Base-by-base conservation (phyloP, 371 early-diverging fungal species). In the Actinomucor elegans region DNA sequence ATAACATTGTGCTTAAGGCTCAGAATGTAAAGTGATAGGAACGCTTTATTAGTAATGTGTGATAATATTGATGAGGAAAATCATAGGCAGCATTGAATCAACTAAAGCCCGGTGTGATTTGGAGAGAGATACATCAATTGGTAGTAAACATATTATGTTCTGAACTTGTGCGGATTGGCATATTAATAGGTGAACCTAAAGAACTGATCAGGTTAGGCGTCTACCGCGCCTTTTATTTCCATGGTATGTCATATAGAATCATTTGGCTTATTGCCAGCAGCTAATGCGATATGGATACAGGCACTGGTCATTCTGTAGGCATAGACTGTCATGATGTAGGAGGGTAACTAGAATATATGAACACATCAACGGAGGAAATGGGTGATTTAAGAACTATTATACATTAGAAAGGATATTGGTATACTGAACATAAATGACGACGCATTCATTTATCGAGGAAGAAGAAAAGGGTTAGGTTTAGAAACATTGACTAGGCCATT, bases 121-220 rank as follows among this genome's bases (percentile, higher is more conserved):
- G 93, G 93, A 83, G 86, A 59, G 92, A 90, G 62, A 86, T 94
- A 86, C 93, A 94, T 63, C 61, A 77, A 24, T 70, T 93, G 28
- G 87, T 92, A n/a, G 79, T 74, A 57, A 66, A 69, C n/a, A 75
- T 88, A 2, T 75, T 85, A 4, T 79, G 76, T 21, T 63, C 88
- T 50, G 91, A 89, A 5, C 77, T 94, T 1, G 52, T 87, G 11
- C 66, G 75, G 42, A 67, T 86, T 27, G 90, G 91, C 14, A 80
- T 91, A 12, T 62, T 91, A 27, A 54, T 54, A 12, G 90, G 86
- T 60, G 53, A 52, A 4, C 61, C 65, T 6, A 84, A 85, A 37
- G 83, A 83, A 33, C 61, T 91, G 35, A 35, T 87, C 14, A 71
- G 71, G 11, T 58, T 81, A 58, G 80, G 83, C 43, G 73, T 92